These are phyloP conservation scores for Turnera subulata DNA, from an alignment of 345 rosid genomes.

Conservation along the genomic window DNA sequence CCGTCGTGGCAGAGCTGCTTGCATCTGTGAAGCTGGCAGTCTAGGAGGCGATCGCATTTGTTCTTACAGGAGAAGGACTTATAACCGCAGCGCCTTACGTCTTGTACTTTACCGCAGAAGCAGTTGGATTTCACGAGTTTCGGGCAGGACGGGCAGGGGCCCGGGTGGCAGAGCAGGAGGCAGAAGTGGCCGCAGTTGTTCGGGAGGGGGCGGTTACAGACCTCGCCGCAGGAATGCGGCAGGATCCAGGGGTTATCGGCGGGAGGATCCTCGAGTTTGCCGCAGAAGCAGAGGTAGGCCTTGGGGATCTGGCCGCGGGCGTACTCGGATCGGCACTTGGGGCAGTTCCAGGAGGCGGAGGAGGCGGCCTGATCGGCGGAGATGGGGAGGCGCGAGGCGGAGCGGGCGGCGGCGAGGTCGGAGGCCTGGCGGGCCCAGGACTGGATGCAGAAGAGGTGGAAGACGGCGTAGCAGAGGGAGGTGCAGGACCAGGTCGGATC, in stretches of 20 bases:
- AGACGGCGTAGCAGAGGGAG: constrained; percentile 67
- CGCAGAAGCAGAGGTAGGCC: constrained; percentile 70
- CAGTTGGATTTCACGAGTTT: constrained; percentile 55
- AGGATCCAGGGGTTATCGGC: constrained; percentile 77
- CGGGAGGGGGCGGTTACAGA: constrained; percentile 60
- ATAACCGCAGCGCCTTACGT: constrained; percentile 69
- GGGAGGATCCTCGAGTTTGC: constrained; percentile 63
- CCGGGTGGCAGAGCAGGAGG: constrained; percentile 79
- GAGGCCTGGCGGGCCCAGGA: constrained; percentile 87
- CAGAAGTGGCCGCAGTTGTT: constrained; percentile 74
- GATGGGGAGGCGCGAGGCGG: constrained; percentile 55
- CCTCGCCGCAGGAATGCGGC: constrained; percentile 91
- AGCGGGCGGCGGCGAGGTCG: constrained; percentile 65
- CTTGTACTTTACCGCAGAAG: constrained; percentile 58
- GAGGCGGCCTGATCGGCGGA: constrained; percentile 42
- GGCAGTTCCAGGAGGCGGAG: constrained; percentile 72
- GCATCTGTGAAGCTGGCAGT: constrained; percentile 60
- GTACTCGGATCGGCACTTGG: constrained; percentile 75
- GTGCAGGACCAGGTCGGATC: constrained; percentile 92
- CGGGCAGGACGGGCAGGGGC: constrained; percentile 89
- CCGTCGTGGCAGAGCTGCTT: constrained; percentile 62
- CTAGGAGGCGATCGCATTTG: constrained; percentile 40
- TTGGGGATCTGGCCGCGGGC: constrained; percentile 52
- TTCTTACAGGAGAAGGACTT: constrained; percentile 62
- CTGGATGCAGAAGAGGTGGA: constrained; percentile 85